Evolutionary conservation across 2,329 filamentous ascomycete species (phyloP).

Genomic region (Dactylonectria macrodidyma): DNA sequence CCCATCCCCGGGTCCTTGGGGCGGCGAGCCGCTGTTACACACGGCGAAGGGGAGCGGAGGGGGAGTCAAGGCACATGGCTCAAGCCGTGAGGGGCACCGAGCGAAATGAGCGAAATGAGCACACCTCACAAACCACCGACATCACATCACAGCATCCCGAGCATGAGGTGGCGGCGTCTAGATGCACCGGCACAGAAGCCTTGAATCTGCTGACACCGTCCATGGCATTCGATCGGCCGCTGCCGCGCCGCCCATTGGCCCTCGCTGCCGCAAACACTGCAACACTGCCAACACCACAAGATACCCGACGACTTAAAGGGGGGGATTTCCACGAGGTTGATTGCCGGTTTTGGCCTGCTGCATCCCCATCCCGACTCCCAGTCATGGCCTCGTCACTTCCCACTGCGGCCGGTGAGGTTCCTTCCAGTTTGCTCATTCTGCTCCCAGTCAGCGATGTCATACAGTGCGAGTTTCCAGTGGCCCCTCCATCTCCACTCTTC

Average conservation of each 20-base stretch:
- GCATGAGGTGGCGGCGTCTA: neutral
- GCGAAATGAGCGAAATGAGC: too few relatives aligned
- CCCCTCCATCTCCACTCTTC: neutral
- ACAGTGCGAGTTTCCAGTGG: neutral
- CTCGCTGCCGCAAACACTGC: neutral
- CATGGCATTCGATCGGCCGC: neutral
- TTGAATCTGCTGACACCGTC: neutral
- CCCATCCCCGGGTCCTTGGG: neutral
- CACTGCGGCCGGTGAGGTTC: neutral
- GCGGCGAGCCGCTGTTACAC: neutral
- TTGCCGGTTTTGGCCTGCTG: neutral
- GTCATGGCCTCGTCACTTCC: too few relatives aligned
- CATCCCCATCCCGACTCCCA: neutral
- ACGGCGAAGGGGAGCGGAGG: too few relatives aligned
- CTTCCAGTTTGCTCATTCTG: neutral
- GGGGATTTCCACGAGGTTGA: neutral
- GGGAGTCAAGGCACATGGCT: too few relatives aligned
- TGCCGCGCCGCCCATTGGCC: neutral
- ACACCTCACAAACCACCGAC: neutral
- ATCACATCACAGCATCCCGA: neutral
- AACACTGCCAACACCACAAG: too few relatives aligned
- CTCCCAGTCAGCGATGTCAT: neutral
- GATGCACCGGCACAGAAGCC: conserved; percentile 1
- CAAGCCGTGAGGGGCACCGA: too few relatives aligned
- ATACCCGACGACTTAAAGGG: neutral